Base-by-base conservation (phyloP, 2,329 filamentous ascomycete species). In the Alternaria postmessia region DNA sequence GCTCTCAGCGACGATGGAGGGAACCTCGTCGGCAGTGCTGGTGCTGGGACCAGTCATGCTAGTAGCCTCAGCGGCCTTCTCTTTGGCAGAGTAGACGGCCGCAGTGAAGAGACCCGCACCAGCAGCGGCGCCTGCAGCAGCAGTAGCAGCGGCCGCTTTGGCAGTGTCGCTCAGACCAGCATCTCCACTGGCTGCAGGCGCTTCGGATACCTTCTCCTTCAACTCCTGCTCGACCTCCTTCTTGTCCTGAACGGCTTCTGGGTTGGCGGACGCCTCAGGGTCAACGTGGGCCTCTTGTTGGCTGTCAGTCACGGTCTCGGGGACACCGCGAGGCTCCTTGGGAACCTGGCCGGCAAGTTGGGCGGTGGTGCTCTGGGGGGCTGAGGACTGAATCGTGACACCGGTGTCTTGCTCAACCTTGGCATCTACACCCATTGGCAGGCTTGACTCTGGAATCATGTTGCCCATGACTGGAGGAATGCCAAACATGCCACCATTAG, bases 381-480 rank as follows among this genome's bases (percentile, higher is more conserved):
- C 79, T 57, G 77, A 78, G 22, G 80, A 82, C 61, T 80, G 80
- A 49, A 81, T 79, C 52, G 77, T 75, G 38, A 78, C 63, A 52
- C 78, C 78, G 9, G 78, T 76, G 47, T 80, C 79, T 63, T 75
- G 66, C 63, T 78, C 72, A 30, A 65, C 71, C 54, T 76, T 77
- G 52, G 78, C 77, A 60, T 80, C 81, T 22, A 76, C 79, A 42
- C 84, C 85, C 77, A 93, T 89, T 12, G 91, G 91, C 64, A 95
- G 84, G 78, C 90, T 92, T 7, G 92, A 94, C 80, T 96, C 92
- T 18, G 93, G 92, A 65, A 95, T 93, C 76, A 91, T 82, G 78
- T 84, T 89, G 63, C 83, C 85, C 46, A 85, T 82, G 57, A 89
- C 76, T 28, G 74, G 70, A 52, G 83, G 82, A 41, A 85, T 67